phyloP scores from a whole-genome alignment of 192 early-diverging fungal genomes.

The Irineochytrium annulatum region DNA sequence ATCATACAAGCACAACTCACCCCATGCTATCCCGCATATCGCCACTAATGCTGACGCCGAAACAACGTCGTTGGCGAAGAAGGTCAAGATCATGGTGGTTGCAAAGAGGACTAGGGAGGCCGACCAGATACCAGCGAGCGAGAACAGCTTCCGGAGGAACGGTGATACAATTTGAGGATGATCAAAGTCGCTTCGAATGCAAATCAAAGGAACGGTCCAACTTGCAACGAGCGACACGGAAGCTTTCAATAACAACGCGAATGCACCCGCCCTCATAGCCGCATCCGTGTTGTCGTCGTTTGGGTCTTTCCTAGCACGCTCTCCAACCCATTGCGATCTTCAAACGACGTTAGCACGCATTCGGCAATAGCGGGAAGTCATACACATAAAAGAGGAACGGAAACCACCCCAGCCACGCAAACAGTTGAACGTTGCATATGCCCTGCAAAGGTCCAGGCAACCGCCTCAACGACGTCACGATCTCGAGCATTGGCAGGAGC shows the following conservation, averaged over 20 bases:
- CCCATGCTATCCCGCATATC: constrained; percentile 79
- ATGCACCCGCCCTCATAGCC: constrained; percentile 76
- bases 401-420: constrained; percentile 96
- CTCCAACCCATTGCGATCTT: constrained; percentile 65
- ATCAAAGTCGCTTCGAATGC: constrained; percentile 30
- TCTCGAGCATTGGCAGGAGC: constrained; percentile 37
- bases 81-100: constrained; percentile 62
- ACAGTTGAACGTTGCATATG: constrained; percentile 87
- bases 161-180: not conserved
- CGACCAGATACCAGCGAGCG: constrained; percentile 64
- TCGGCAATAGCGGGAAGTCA: not conserved
- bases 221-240: constrained; percentile 66
- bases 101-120: constrained; percentile 65
- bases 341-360: not conserved
- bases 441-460: constrained; percentile 69
- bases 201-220: constrained; percentile 51
- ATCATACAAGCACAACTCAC: constrained; percentile 7
- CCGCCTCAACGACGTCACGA: constrained; percentile 42
- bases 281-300: constrained; percentile 23
- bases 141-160: not conserved
- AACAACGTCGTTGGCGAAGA: constrained; percentile 48
- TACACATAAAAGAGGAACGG: constrained; percentile 92
- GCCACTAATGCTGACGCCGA: constrained; percentile 70
- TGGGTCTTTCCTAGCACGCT: constrained; percentile 32
- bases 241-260: constrained; percentile 77